phyloP scores from a whole-genome alignment of 192 early-diverging fungal species.

The Umbelopsis ramanniana region DNA sequence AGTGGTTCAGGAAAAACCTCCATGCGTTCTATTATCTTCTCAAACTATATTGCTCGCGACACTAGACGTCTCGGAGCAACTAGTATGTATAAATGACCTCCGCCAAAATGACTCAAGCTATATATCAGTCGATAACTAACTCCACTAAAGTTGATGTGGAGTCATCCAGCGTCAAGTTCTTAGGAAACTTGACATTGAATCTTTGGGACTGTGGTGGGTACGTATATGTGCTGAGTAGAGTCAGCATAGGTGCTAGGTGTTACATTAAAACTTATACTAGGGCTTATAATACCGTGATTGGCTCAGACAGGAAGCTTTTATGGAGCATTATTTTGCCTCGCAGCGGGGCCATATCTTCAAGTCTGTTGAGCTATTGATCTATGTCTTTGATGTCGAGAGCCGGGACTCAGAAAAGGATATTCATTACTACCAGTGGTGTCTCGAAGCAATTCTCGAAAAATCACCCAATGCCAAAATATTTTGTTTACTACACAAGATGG shows the following conservation, averaged over 20 bases:
- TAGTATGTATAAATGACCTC: slow-evolving; percentile 50
- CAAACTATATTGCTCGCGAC: slow-evolving; percentile 95
- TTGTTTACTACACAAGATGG: slow-evolving; percentile 98
- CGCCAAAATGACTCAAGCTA: background rate
- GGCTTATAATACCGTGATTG: background rate
- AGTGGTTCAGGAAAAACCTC: slow-evolving; percentile 98
- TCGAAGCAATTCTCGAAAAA: slow-evolving; percentile 79
- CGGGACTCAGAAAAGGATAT: slow-evolving; percentile 91
- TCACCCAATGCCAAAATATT: slow-evolving; percentile 93
- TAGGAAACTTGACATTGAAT: slow-evolving; percentile 94
- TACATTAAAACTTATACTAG: background rate
- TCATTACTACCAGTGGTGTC: slow-evolving; percentile 85
- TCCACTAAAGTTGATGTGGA: slow-evolving; percentile 88
- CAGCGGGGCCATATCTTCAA: slow-evolving; percentile 95
- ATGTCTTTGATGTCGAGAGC: slow-evolving; percentile 96
- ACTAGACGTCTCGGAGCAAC: slow-evolving; percentile 95
- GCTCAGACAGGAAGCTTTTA: slow-evolving; percentile 86
- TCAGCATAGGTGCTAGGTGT: background rate
- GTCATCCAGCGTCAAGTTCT: slow-evolving; percentile 92
- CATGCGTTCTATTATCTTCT: slow-evolving; percentile 98
- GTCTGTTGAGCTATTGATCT: slow-evolving; percentile 98
- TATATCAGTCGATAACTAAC: background rate
- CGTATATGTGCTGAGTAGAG: slow-evolving; percentile 4
- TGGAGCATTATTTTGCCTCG: slow-evolving; percentile 94
- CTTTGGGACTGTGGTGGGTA: slow-evolving; percentile 96